phyloP scores from a whole-genome alignment of 2,329 filamentous ascomycete species.

The Scytalidium sp. region DNA sequence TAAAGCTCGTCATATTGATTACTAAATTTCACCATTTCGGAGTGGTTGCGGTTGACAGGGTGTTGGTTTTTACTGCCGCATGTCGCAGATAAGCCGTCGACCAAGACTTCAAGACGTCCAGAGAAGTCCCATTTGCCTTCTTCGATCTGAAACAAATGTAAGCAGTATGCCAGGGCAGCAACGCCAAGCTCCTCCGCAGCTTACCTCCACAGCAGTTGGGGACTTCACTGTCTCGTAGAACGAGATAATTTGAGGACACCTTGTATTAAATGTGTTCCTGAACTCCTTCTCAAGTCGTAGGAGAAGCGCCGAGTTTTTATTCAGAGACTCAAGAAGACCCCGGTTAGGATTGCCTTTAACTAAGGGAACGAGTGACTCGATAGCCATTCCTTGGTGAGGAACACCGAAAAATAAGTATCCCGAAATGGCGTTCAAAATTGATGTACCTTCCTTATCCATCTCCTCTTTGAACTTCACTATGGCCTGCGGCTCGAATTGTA shows the following conservation, averaged over 20 bases:
- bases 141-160: too few species aligned
- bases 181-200: too few species aligned
- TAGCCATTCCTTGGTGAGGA: conserved; percentile 13
- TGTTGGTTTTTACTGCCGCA: too few species aligned
- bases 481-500: too few species aligned
- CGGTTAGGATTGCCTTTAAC: conserved; percentile 11
- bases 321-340: conserved; percentile 14
- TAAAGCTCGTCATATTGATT: too few species aligned
- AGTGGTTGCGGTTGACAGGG: too few species aligned
- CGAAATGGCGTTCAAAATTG: background rate
- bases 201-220: conserved; percentile 2
- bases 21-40: too few species aligned
- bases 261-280: background rate
- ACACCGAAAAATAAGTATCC: conserved; percentile 13
- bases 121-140: too few species aligned
- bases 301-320: conserved; percentile 13
- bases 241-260: background rate
- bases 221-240: conserved; percentile 3
- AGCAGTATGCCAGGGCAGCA: too few species aligned
- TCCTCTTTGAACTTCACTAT: background rate
- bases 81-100: too few species aligned
- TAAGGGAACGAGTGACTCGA: conserved; percentile 10
- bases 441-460: background rate
- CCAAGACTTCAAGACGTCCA: too few species aligned
- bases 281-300: conserved; percentile 7